phyloP scores from a whole-genome alignment of 2,329 filamentous ascomycete species.

The Fusarium sp. region DNA sequence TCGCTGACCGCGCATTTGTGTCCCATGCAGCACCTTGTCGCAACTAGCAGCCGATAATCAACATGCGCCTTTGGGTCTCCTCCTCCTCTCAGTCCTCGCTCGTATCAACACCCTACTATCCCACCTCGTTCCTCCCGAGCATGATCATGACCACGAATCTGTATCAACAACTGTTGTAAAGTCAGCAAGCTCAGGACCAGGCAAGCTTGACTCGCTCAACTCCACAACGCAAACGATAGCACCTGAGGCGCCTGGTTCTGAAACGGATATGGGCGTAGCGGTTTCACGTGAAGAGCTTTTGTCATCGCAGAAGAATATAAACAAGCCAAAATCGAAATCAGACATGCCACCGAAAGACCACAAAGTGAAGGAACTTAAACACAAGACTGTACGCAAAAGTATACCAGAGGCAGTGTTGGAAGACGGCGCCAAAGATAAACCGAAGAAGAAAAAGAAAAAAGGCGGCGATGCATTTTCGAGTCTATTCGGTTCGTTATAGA shows the following conservation, averaged over 20 bases:
- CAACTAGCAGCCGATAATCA: conserved; percentile 78
- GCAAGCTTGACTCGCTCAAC: background rate
- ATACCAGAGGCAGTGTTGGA: conserved; percentile 46
- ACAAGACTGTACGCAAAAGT: conserved; percentile 16
- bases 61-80: conserved; percentile 76
- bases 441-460: conserved; percentile 67
- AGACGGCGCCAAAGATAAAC: conserved; percentile 53
- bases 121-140: conserved; percentile 45
- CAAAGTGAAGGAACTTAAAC: conserved; percentile 3
- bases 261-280: conserved; percentile 45
- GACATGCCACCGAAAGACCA: background rate
- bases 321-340: background rate
- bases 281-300: conserved; percentile 44
- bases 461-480: conserved; percentile 76
- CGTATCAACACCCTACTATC: conserved; percentile 62
- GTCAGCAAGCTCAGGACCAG: background rate
- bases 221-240: background rate
- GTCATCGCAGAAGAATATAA: conserved; percentile 5
- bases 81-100: conserved; percentile 73
- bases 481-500: conserved; percentile 70
- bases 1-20: conserved; percentile 5
- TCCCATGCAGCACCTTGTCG: conserved; percentile 67
- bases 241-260: background rate
- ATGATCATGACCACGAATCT: background rate
- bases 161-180: background rate